Evolutionary conservation across 352 stramenopile species (phyloP).

Genomic region (Elongisporangium senticosum): DNA sequence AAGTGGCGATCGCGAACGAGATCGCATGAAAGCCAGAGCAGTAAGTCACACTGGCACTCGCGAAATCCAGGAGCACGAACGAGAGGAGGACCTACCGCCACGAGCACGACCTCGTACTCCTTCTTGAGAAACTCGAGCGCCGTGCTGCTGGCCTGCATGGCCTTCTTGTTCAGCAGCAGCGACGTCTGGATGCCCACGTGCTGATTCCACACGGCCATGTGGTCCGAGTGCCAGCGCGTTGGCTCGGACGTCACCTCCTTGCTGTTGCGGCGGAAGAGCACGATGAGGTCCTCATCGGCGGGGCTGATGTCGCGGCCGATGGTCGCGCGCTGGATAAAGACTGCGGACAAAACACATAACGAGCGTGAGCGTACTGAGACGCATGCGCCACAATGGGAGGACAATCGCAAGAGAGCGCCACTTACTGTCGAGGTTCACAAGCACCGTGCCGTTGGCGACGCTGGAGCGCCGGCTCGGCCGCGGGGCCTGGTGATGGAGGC

Average conservation of each 20-base stretch:
- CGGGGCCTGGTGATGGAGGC: constrained; percentile 12
- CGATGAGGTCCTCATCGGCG: constrained; percentile 68
- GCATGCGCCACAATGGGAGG: background rate
- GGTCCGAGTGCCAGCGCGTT: constrained; percentile 55
- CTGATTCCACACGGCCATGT: constrained; percentile 75
- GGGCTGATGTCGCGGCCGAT: constrained; percentile 71
- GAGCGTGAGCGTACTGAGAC: background rate
- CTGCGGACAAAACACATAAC: constrained; percentile 9
- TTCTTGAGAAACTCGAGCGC: constrained; percentile 56
- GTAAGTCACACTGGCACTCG: background rate
- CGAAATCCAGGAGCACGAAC: background rate
- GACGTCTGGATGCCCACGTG: constrained; percentile 75
- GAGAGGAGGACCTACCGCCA: constrained; percentile 35
- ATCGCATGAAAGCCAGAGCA: background rate
- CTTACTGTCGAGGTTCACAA: constrained; percentile 66
- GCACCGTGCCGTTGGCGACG: constrained; percentile 34
- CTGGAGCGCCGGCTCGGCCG: constrained; percentile 16
- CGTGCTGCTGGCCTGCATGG: constrained; percentile 9
- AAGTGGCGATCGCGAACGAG: background rate
- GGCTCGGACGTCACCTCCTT: constrained; percentile 75
- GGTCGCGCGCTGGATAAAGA: constrained; percentile 63
- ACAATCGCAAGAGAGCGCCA: background rate
- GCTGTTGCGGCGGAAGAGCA: constrained; percentile 77
- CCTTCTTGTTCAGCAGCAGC: constrained; percentile 48
- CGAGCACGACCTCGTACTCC: constrained; percentile 79